Evolutionary conservation across 495 filamentous ascomycete genomes (phyloP), one percentile per base, ranked within the genome.

Genomic region (Trichoderma reesei): DNA sequence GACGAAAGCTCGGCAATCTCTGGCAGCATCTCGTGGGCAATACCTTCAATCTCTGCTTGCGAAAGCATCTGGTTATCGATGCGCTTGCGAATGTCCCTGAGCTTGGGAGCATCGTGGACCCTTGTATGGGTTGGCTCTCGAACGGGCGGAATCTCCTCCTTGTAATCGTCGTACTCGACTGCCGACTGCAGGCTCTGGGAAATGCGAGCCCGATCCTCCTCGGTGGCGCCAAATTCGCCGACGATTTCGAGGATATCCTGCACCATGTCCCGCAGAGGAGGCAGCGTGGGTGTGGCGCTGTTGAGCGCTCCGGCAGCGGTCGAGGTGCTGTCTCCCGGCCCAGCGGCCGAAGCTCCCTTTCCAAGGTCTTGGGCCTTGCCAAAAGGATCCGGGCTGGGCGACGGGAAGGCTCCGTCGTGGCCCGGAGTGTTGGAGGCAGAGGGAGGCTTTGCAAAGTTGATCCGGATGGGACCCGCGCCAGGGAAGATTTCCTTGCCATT

Each of bases 401-500:
- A 96, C n/a, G 89, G 90, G 75, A 92, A 90, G 18, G 84, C 80
- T 64, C 92, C 92, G 41, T 61, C 59, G 37, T 82, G 82, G 31
- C 90, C 91, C 46, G 93, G 92, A 10, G 95, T 94, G 44, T 85
- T 87, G 64, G 90, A 90, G 41, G 89, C 83, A 38, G 91, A 93
- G 20, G 92, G 93, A 48, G 92, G 94, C 75, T 98, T 98, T 20
- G 95, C 94, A 74, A 94, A 98, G 63, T 95, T 95, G 70, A 98
- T 98, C 63, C 92, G 81, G 51, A 97, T 89, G 13, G 94, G 92
- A 16, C 95, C 94, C 64, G 92, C 92, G 56, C 94, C 95, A 8
- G 94, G 95, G 78, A 98, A 98, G 60, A 98, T 96, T 72, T 98
- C 94, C 76, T 96, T 96, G 66, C 92, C 92, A 69, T 97, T 96